phyloP scores from a whole-genome alignment of 768 basidiomycete species.

The Rhodotorula babjevae region DNA sequence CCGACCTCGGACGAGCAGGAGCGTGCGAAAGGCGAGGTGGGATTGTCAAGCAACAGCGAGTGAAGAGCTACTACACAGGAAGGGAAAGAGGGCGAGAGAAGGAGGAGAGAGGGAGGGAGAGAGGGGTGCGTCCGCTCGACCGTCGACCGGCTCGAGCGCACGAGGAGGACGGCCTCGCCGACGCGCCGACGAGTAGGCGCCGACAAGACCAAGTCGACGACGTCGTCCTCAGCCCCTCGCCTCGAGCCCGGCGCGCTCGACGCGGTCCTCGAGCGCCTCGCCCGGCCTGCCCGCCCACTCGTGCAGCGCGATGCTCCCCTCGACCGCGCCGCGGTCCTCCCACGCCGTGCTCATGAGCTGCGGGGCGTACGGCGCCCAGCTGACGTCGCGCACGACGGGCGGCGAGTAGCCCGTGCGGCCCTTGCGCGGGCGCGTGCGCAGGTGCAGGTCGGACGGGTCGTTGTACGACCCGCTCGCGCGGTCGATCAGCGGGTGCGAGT shows the following conservation, averaged over 20 bases:
- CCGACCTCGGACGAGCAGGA: no score
- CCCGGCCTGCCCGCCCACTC: constrained; percentile 71
- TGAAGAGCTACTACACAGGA: no score
- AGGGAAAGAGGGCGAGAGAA: background rate
- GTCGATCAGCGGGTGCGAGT: constrained; percentile 61
- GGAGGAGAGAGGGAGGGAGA: no score
- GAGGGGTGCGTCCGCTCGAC: no score
- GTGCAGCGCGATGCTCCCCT: constrained; percentile 72
- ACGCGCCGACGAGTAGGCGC: background rate
- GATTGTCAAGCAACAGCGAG: constrained; percentile 7
- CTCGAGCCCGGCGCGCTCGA: constrained; percentile 9
- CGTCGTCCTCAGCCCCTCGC: background rate
- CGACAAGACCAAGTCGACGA: background rate
- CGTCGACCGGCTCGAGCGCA: no score
- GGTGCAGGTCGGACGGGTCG: constrained; percentile 61
- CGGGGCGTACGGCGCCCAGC: constrained; percentile 90
- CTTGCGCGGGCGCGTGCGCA: background rate
- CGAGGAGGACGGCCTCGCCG: no score
- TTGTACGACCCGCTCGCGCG: constrained; percentile 42
- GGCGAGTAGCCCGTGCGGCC: constrained; percentile 43
- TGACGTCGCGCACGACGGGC: constrained; percentile 80
- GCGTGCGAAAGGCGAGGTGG: no score
- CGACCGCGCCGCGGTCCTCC: constrained; percentile 58
- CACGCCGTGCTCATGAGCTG: constrained; percentile 88
- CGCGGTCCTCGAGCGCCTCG: constrained; percentile 27